Evolutionary conservation across 2,329 filamentous ascomycete species (phyloP).

Genomic region (Colletotrichum echinochloae): DNA sequence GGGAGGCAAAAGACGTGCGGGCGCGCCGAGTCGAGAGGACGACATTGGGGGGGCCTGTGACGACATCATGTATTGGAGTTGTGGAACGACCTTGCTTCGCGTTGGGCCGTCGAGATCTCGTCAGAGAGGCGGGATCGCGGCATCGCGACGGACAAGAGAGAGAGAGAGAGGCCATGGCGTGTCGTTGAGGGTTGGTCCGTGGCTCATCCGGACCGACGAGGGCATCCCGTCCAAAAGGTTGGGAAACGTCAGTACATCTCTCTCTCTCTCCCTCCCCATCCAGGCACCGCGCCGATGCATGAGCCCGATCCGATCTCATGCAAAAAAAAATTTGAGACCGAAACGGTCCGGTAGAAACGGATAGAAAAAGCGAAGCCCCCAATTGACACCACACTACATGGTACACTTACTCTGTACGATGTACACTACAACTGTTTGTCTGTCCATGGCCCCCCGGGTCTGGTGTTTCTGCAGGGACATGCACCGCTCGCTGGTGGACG

Average conservation of each 20-base stretch:
- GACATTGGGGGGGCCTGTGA: constrained; percentile 2
- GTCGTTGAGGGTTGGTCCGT: constrained; percentile 27
- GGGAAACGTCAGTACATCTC: neutral
- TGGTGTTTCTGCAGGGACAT: neutral
- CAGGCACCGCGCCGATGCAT: neutral
- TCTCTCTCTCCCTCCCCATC: too few species aligned
- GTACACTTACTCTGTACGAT: too few species aligned
- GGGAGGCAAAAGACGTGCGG: neutral
- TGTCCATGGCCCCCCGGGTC: neutral
- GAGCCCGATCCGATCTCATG: constrained; percentile 8
- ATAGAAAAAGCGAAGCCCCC: neutral
- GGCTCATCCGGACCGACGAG: neutral
- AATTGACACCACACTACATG: too few species aligned
- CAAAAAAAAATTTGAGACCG: constrained; percentile 2
- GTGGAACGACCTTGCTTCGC: constrained; percentile 21
- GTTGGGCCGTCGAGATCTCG: constrained; percentile 12
- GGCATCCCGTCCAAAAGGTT: neutral
- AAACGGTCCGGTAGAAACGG: constrained; percentile 14
- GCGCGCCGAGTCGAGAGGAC: neutral
- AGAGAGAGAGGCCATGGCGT: neutral
- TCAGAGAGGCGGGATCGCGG: constrained; percentile 22
- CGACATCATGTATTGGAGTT: neutral
- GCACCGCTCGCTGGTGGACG: constrained; percentile 11
- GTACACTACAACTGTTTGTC: too few species aligned
- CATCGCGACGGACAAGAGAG: neutral